Evolutionary conservation across 2,329 filamentous ascomycete species (phyloP).

Genomic region (Aspergillus proliferans): DNA sequence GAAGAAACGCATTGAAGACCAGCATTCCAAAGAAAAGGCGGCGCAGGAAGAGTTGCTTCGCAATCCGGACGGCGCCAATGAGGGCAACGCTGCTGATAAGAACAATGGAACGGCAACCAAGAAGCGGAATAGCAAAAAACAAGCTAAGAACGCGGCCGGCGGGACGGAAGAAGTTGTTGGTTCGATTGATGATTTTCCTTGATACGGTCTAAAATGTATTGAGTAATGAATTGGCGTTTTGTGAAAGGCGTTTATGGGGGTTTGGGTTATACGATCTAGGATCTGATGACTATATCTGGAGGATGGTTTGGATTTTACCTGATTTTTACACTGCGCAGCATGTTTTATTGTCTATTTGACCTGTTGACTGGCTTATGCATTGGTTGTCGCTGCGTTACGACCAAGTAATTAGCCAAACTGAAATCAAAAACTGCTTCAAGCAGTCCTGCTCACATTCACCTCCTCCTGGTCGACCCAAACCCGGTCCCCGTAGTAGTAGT

Average conservation of each 20-base stretch:
- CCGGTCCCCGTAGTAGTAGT: conserved; percentile 33
- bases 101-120: conserved; percentile 20
- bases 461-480: conserved; percentile 41
- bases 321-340: background rate
- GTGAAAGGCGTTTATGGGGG: conserved; percentile 1
- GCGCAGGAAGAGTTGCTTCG: conserved; percentile 39
- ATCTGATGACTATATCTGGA: background rate
- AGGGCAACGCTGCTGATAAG: conserved; percentile 26
- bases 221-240: background rate
- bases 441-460: conserved; percentile 17
- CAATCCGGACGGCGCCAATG: conserved; percentile 32
- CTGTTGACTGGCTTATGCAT: background rate
- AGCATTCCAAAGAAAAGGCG: conserved; percentile 40
- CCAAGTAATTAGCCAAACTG: background rate
- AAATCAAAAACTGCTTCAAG: background rate
- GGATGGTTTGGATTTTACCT: no score
- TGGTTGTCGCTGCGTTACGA: background rate
- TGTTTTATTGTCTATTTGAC: conserved; percentile 4
- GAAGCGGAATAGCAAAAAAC: conserved; percentile 27
- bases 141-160: conserved; percentile 20
- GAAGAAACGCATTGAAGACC: conserved; percentile 41
- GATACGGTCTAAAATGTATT: background rate
- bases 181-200: conserved; percentile 32
- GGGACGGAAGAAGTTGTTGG: conserved; percentile 38
- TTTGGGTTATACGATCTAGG: background rate